Percentiles rank a stretch among this genome's conserved stretches.
These are phyloP conservation scores for Neoascochyta sp. DNA, from an alignment of 2,329 filamentous ascomycete species.

Conservation along the genomic window DNA sequence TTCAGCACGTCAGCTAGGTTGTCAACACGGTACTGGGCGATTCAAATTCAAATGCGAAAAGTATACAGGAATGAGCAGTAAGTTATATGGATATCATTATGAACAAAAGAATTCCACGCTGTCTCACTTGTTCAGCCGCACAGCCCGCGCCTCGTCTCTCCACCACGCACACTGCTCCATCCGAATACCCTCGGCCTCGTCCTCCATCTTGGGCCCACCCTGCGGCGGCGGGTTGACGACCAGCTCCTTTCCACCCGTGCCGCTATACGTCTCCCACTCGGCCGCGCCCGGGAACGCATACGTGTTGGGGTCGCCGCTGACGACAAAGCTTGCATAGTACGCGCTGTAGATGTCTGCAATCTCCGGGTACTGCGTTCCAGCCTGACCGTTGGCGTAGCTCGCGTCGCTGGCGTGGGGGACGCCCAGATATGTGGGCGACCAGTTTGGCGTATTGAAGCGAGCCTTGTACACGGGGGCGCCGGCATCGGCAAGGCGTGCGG, in stretches of 20 bases:
- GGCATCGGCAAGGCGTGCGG: constrained; percentile 18
- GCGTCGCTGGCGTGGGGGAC: constrained; percentile 33
- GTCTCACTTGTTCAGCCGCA: constrained; percentile 31
- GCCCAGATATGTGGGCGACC: constrained; percentile 21
- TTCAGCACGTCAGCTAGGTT: no score
- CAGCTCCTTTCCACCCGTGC: constrained; percentile 13
- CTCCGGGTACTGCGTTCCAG: constrained; percentile 25
- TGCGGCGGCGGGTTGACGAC: constrained; percentile 20
- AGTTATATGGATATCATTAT: no score
- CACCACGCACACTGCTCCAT: constrained; percentile 34
- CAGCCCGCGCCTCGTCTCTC: constrained; percentile 28
- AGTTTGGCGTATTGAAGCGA: constrained; percentile 37
- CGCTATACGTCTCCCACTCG: constrained; percentile 29
- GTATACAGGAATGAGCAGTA: no score
- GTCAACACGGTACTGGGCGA: no score
- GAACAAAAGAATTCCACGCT: no score
- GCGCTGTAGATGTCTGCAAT: constrained; percentile 32
- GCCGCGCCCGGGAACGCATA: constrained; percentile 17
- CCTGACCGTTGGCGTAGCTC: constrained; percentile 30
- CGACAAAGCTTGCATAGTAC: constrained; percentile 37
- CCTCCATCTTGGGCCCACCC: constrained; percentile 25
- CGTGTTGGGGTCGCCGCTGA: constrained; percentile 35
- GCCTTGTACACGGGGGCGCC: constrained; percentile 32
- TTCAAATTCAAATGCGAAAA: no score
- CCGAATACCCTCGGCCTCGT: constrained; percentile 22